Conservation (phyloP, 1,139 yeast genomes). For the Scheffersomyces segobiensis region DNA sequence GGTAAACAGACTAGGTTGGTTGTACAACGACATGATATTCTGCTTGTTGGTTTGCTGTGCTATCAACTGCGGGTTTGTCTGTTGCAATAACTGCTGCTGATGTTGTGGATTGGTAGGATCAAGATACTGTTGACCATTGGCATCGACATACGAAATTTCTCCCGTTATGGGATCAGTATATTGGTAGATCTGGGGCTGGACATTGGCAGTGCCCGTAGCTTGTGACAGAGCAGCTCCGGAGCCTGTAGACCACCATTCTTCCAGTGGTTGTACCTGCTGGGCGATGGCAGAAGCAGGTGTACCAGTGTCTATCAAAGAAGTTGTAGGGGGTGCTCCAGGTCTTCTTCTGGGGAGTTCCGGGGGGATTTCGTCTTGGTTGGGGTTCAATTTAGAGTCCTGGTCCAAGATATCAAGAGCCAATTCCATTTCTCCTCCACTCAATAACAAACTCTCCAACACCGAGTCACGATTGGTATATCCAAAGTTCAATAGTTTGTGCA, state of each 20-base stretch:
- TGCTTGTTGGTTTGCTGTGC: constrained; percentile 49
- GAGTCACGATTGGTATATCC: constrained; percentile 52
- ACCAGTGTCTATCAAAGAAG: not conserved
- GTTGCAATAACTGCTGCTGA: constrained; percentile 50
- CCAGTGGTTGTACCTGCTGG: constrained; percentile 9
- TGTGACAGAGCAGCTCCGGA: constrained; percentile 5
- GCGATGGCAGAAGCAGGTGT: constrained; percentile 19
- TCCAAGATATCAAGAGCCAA: constrained; percentile 50
- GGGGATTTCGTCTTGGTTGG: constrained; percentile 30
- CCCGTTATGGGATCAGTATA: constrained; percentile 67
- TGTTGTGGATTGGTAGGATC: constrained; percentile 57
- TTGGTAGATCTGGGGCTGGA: constrained; percentile 51
- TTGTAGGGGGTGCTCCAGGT: constrained; percentile 5
- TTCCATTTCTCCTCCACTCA: constrained; percentile 49
- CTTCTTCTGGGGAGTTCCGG: constrained; percentile 50
- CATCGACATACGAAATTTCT: constrained; percentile 56
- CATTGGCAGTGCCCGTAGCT: constrained; percentile 2
- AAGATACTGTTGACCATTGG: constrained; percentile 58
- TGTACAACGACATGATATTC: constrained; percentile 42
- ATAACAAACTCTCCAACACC: constrained; percentile 50
- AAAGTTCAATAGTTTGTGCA: constrained; percentile 38
- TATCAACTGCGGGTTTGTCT: constrained; percentile 40
- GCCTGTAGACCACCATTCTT: constrained; percentile 14
- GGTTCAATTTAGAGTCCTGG: constrained; percentile 39
- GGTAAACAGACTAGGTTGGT: constrained; percentile 31